Conservation (phyloP, 495 filamentous ascomycete genomes). For the Darksidea phi region DNA sequence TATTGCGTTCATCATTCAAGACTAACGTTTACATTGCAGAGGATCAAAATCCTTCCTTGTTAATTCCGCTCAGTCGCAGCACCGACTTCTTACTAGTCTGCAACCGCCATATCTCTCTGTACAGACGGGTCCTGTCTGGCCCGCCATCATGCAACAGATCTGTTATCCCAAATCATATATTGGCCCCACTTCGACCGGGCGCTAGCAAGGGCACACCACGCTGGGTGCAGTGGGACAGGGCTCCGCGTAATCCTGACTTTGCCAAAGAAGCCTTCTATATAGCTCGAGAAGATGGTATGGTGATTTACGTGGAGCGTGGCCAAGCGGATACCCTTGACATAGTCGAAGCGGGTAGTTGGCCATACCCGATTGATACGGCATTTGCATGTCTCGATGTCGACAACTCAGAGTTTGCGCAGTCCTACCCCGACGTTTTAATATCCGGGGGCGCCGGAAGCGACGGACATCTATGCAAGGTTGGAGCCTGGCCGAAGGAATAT, state of each 20-base stretch:
- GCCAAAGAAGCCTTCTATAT: slow-evolving; percentile 41
- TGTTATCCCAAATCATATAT: background rate
- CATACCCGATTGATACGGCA: slow-evolving; percentile 62
- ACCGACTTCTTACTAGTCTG: slow-evolving; percentile 32
- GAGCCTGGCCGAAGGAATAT: slow-evolving; percentile 18
- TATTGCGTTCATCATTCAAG: background rate
- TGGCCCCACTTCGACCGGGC: slow-evolving; percentile 5
- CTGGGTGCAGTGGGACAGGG: slow-evolving; percentile 42
- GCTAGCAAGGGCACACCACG: slow-evolving; percentile 28
- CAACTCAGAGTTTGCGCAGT: slow-evolving; percentile 32
- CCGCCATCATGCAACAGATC: background rate
- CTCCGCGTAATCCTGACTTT: slow-evolving; percentile 16
- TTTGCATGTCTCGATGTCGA: slow-evolving; percentile 59
- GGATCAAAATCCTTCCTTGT: slow-evolving; percentile 26
- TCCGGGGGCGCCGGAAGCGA: slow-evolving; percentile 78
- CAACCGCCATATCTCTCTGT: slow-evolving; percentile 11
- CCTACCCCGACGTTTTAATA: slow-evolving; percentile 71
- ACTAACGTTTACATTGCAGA: slow-evolving; percentile 7
- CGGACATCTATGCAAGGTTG: slow-evolving; percentile 47
- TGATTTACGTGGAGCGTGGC: slow-evolving; percentile 50
- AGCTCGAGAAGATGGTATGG: slow-evolving; percentile 55
- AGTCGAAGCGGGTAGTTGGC: slow-evolving; percentile 55
- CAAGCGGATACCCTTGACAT: slow-evolving; percentile 26
- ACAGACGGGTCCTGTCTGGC: slow-evolving; percentile 29
- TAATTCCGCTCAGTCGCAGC: slow-evolving; percentile 26